Percentiles rank a stretch among this genome's conserved stretches.
Evolutionary conservation across 495 filamentous ascomycete genomes (phyloP).

Genomic region (Entonaema liquescens): DNA sequence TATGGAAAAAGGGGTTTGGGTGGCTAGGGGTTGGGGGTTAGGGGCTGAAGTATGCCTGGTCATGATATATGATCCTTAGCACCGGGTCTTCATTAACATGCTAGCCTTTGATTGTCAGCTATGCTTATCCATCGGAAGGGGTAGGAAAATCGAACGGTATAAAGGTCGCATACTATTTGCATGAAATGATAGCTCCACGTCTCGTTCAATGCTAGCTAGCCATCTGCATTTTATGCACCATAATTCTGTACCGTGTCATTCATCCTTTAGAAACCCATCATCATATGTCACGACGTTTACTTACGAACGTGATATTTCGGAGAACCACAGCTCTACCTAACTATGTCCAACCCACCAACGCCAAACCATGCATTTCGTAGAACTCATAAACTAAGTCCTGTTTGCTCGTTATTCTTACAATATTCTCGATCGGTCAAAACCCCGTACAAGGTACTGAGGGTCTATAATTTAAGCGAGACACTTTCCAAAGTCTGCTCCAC

Average conservation of each 20-base stretch:
- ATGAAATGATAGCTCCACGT: slow-evolving; percentile 7
- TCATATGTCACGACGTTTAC: slow-evolving; percentile 1
- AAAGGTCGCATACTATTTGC: slow-evolving; percentile 11
- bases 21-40: background rate
- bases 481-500: slow-evolving; percentile 65
- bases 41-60: slow-evolving; percentile 12
- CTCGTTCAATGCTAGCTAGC: slow-evolving; percentile 14
- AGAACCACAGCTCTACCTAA: background rate
- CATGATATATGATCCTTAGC: slow-evolving; percentile 20
- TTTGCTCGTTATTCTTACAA: slow-evolving; percentile 10
- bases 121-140: background rate
- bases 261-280: background rate
- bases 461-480: slow-evolving; percentile 43
- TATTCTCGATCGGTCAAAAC: background rate
- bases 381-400: slow-evolving; percentile 12
- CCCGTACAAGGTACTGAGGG: too few relatives aligned
- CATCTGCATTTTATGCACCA: slow-evolving; percentile 9
- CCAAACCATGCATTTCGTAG: slow-evolving; percentile 29
- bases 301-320: background rate
- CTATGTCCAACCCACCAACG: slow-evolving; percentile 15
- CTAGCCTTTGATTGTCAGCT: slow-evolving; percentile 3
- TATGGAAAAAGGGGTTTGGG: background rate
- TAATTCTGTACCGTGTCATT: background rate
- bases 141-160: background rate
- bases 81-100: slow-evolving; percentile 5